Evolutionary conservation across 1,139 yeast genomes (phyloP), one percentile per base, ranked within the genome.

Genomic region (Candida sp.): DNA sequence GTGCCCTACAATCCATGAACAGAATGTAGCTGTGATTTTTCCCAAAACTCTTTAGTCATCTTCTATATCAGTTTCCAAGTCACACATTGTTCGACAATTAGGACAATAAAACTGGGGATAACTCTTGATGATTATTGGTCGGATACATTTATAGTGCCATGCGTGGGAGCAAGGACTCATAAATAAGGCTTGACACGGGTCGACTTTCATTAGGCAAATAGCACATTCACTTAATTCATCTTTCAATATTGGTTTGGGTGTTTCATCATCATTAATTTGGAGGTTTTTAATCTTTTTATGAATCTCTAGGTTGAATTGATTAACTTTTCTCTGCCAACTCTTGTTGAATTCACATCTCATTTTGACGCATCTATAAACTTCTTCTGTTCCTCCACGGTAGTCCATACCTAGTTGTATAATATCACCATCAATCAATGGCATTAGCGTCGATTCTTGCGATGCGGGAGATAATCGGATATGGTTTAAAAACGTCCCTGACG

Each of bases 41-140:
- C n/a, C n/a, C n/a, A n/a, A n/a, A n/a, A n/a, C n/a, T n/a, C n/a
- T n/a, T n/a, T 60, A 64, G 46, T 68, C 74, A 36, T 69, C 77
- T 40, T 81, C 86, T 46, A 86, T 73, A 53, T 88, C 95, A 2
- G 95, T 91, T 58, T 91, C 98, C 60, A 93, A 77, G 63, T 93
- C 97, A 65, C 96, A 89, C 59, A 89, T 82, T 22, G 93, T 84
- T 53, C 97, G 80, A 67, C 99, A 93, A 63, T 91, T 89, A 29
- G 98, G 98, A 68, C 99, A 93, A 53, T 85, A 77, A 62, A 93
- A 93, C 55, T 89, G 97, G 1, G 98, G 99, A 64, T 93, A 91
- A 43, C 91, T 79, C 61, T 83, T 82, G 49, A 87, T 82, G 44
- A 93, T 80, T 33, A 91, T 74, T 21, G 97, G 96, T 45, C 97